Base-by-base conservation (phyloP, 1,284 basidiomycete genomes). In the Caloboletus firmus region DNA sequence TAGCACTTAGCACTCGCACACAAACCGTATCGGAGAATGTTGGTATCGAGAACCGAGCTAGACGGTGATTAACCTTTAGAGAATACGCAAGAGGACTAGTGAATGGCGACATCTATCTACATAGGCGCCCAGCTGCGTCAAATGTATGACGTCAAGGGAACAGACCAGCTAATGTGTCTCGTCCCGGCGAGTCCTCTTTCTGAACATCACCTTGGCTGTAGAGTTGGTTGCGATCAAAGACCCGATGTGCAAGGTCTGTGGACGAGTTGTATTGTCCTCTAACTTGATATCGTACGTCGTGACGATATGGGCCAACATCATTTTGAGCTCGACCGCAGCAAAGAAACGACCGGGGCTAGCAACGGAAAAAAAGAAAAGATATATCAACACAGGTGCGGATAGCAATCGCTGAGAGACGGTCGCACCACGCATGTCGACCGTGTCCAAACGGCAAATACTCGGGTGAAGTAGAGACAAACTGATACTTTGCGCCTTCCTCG, bases 271-370 rank as follows among this genome's bases (percentile, higher is more conserved):
- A 4, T 57, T 52, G 3, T 49, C 48, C 47, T 59, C 62, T 18
- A 64, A 46, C 50, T 61, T 67, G 47, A 70, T n/a, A 51, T 70
- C 70, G 41, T 69, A 70, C 10, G 51, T 59, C 18, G 55, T 26
- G n/a, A 70, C 50, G 24, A 69, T 42, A 43, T 70, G 55, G 0
- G 69, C 67, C 36, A 70, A 51, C 56, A 67, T 62, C 9, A 55
- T 47, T 47, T 67, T 67, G n/a, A 71, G 51, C 45, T 61, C 60
- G 31, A 47, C 58, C 1, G 57, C 62, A 2, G 64, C 64, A 39
- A 70, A 71, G 57, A 67, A 67, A n/a, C 69, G 59, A 18, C 70
- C 71, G 9, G 67, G 67, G 37, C 68, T 68, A 31, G 20, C 15
- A 26, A 26, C 3, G 26, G 7, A 26, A 7, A n/a, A 18, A 12